Evolutionary conservation across 2,329 filamentous ascomycete species (phyloP), one percentile per base, ranked within the genome.

Genomic region (Aspergillus phoenicis): DNA sequence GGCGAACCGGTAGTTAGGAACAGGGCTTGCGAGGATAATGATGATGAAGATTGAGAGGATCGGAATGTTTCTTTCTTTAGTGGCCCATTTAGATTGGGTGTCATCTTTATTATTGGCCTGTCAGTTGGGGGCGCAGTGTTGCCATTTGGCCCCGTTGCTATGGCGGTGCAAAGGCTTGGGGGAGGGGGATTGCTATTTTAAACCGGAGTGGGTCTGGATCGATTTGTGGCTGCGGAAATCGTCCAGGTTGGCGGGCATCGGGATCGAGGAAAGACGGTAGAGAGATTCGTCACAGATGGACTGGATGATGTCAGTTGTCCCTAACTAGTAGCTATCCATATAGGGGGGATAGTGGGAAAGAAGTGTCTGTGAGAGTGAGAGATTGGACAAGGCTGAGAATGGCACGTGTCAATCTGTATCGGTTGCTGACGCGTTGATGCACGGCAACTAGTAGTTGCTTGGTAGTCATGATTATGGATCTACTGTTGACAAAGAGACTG

Each of bases 91-190:
- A 22, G 20, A 17, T 17, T 36, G 22, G 22, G 26, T 52, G 20
- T 51, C 47, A 51, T 20, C 47, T 20, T 43, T n/a, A 43, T 43
- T 43, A 43, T 43, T n/a, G 39, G 39, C 39, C n/a, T 43, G 39
- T n/a, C 17, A 20, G 39, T 43, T 2, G 39, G 39, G n/a, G 39
- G 26, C 33, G 33, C 33, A 36, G 33, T 36, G 33, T 36, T 36
- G 33, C 33, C 33, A 36, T 36, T 36, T 22, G 49, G 49, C 49
- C 57, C 57, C 49, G 26, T 59, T 30, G 4, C 33, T 49, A 58
- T 59, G 59, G 59, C 59, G 55, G 59, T 61, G 59, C 59, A 55
- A 26, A 38, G 33, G 48, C 43, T 36, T 36, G 59, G 54, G 39
- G 48, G 26, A 53, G 33, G 17, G 6, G 15, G 39, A n/a, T 43